These are phyloP conservation scores for Camelina sativa DNA, from an alignment of 345 rosid species.

Conservation along the genomic window DNA sequence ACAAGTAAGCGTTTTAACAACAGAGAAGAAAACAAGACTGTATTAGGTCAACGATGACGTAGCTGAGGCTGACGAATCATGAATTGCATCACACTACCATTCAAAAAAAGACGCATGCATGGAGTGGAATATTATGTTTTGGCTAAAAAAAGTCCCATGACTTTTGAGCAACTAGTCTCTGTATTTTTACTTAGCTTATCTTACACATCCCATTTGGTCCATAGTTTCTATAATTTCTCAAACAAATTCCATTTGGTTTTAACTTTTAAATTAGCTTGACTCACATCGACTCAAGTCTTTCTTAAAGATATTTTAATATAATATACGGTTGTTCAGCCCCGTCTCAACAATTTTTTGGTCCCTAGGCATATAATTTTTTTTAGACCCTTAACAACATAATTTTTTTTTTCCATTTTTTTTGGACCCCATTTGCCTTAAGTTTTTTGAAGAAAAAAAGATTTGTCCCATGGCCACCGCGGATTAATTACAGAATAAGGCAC, in stretches of 20 bases:
- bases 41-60: constrained; percentile 22
- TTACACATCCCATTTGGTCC: not conserved
- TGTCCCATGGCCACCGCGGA: no score
- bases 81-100: constrained; percentile 11
- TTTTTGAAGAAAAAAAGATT: no score
- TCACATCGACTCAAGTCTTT: constrained; percentile 32
- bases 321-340: no score
- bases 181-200: not conserved
- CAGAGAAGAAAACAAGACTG: constrained; percentile 2
- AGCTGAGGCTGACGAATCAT: constrained; percentile 6
- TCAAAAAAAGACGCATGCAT: constrained; percentile 17
- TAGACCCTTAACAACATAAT: no score
- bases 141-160: constrained; percentile 27
- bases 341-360: no score
- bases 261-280: constrained; percentile 18
- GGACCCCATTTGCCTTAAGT: no score
- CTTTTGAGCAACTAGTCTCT: constrained; percentile 28
- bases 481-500: no score
- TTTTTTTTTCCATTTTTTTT: no score
- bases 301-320: constrained; percentile 6
- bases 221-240: no score
- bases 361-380: no score
- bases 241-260: constrained; percentile 2
- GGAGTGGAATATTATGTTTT: constrained; percentile 27
- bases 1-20: not conserved